These are phyloP conservation scores for Talaromyces proteolyticus DNA, from an alignment of 495 filamentous ascomycete genomes.

Conservation along the genomic window DNA sequence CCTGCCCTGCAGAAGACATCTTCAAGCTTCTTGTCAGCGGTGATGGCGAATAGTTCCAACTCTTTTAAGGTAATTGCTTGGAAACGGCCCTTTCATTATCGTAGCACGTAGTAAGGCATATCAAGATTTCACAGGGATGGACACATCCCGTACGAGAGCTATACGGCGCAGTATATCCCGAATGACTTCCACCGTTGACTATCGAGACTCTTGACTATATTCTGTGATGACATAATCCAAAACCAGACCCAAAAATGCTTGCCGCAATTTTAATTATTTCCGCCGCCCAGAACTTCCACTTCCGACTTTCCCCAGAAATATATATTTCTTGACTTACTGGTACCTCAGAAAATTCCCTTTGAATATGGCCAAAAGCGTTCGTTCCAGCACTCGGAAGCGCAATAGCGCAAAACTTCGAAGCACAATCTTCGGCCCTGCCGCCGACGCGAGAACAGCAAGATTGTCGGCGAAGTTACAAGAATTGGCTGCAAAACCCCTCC, in stretches of 20 bases:
- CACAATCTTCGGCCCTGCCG: constrained; percentile 73
- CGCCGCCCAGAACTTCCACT: too few species aligned
- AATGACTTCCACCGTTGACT: too few species aligned
- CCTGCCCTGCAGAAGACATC: constrained; percentile 43
- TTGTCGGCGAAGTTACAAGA: constrained; percentile 76
- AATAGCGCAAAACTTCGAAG: constrained; percentile 72
- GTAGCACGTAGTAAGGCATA: not conserved
- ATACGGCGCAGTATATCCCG: too few species aligned
- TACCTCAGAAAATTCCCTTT: not conserved
- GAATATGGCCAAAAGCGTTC: constrained; percentile 75
- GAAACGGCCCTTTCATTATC: not conserved
- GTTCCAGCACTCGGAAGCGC: constrained; percentile 68
- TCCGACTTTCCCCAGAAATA: not conserved
- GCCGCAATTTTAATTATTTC: too few species aligned
- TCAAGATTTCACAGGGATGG: not conserved
- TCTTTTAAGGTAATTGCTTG: not conserved
- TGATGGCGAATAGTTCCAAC: too few species aligned
- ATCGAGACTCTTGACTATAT: not conserved
- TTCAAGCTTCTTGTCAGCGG: not conserved
- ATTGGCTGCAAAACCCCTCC: constrained; percentile 62
- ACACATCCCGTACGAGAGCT: too few species aligned
- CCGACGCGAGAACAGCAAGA: constrained; percentile 67
- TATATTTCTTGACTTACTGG: not conserved
- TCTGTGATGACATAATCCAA: not conserved
- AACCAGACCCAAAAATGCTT: not conserved